phyloP scores from a whole-genome alignment of 148 eudicot species.

The Rhododendron simsii region DNA sequence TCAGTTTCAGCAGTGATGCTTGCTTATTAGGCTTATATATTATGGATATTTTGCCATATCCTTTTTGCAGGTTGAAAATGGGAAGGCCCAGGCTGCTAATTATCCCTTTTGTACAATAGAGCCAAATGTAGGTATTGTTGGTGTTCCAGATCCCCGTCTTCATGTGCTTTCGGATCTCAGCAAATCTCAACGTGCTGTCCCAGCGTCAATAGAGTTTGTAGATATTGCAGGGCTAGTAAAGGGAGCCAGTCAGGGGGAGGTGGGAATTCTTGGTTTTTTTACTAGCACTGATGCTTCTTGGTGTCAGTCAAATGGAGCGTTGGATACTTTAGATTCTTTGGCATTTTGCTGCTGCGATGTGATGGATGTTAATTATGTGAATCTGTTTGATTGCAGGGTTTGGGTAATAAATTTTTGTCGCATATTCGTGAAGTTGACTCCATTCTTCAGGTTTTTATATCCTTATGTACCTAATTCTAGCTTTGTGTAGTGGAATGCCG shows the following conservation, averaged over 20 bases:
- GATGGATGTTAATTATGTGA: conserved; percentile 10
- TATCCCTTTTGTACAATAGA: conserved; percentile 97
- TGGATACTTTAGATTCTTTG: background rate
- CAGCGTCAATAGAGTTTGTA: conserved; percentile 92
- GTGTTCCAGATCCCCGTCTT: conserved; percentile 91
- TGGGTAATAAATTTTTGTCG: conserved; percentile 93
- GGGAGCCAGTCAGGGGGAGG: conserved; percentile 99
- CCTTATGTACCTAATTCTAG: conserved; percentile 3
- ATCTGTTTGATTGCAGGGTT: conserved; percentile 54
- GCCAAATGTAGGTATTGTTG: conserved; percentile 92
- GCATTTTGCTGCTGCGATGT: conserved; percentile 4
- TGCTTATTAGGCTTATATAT: background rate
- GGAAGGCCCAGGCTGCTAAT: conserved; percentile 98
- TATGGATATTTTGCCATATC: background rate
- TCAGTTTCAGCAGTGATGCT: background rate
- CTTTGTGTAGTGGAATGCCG: background rate
- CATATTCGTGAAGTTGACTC: conserved; percentile 99
- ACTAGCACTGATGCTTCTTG: conserved; percentile 2
- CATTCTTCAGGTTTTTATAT: conserved; percentile 67
- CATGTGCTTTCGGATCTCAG: conserved; percentile 77
- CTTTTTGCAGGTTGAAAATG: conserved; percentile 80
- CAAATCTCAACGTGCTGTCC: conserved; percentile 81
- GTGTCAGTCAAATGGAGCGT: background rate
- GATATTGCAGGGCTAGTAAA: conserved; percentile 99
- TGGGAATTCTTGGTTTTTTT: conserved; percentile 19